Percentiles rank a stretch among this genome's conserved stretches.
Conservation (phyloP, 2,329 filamentous ascomycete species). For the Biscogniauxia mediterranea region DNA sequence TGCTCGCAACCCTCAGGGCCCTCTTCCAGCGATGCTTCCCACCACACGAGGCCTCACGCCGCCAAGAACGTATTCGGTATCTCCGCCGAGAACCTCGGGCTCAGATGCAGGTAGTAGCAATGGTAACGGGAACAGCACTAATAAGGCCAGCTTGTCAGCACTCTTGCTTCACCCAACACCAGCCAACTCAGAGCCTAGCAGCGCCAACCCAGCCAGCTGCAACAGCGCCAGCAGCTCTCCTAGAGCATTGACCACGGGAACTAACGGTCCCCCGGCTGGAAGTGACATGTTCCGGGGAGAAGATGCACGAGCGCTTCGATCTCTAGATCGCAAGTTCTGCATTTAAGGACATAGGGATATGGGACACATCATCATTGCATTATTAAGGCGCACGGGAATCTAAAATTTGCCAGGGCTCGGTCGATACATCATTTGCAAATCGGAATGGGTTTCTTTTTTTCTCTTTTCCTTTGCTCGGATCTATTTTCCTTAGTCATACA, state of each 20-base stretch:
- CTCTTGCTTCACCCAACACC: conserved; percentile 51
- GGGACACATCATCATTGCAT: conserved; percentile 15
- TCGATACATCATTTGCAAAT: conserved; percentile 13
- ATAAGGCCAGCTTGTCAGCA: conserved; percentile 48
- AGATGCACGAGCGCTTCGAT: conserved; percentile 63
- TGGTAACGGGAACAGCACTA: conserved; percentile 21
- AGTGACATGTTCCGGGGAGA: conserved; percentile 42
- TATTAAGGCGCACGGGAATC: conserved; percentile 21
- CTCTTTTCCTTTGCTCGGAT: conserved; percentile 4
- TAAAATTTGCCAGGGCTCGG: conserved; percentile 5
- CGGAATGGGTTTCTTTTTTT: conserved; percentile 7
- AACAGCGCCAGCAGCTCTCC: conserved; percentile 50
- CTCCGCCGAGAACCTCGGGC: conserved; percentile 45
- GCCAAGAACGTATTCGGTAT: conserved; percentile 48
- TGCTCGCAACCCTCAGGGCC: conserved; percentile 41
- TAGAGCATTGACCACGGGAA: conserved; percentile 34
- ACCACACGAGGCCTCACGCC: conserved; percentile 37
- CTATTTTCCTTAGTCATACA: background rate
- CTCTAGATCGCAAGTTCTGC: conserved; percentile 61
- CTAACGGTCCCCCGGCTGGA: conserved; percentile 27
- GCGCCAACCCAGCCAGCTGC: conserved; percentile 41
- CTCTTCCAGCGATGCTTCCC: conserved; percentile 41
- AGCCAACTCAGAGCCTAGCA: conserved; percentile 45
- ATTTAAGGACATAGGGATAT: conserved; percentile 24
- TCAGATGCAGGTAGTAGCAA: conserved; percentile 28